These are phyloP conservation scores for Porphyrellus cyaneotinctus DNA, from an alignment of 768 basidiomycete genomes.

Conservation along the genomic window DNA sequence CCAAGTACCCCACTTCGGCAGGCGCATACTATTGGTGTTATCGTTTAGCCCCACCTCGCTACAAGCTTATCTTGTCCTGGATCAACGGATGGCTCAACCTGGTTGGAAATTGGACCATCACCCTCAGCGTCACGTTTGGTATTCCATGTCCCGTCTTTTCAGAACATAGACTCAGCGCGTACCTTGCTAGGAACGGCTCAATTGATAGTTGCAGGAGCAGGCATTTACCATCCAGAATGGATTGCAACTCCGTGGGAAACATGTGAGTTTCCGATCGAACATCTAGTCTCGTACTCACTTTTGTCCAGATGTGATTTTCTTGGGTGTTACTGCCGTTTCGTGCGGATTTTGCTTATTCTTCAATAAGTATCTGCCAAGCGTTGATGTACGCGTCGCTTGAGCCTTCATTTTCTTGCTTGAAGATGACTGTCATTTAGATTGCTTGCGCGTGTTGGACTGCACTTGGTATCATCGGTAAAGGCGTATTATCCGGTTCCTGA, in stretches of 20 bases:
- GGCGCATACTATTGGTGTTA: conserved; percentile 69
- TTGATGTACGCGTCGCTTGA: conserved; percentile 40
- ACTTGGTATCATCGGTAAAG: conserved; percentile 48
- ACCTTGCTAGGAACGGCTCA: conserved; percentile 49
- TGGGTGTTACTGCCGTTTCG: conserved; percentile 46
- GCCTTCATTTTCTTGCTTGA: not conserved
- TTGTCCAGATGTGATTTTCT: conserved; percentile 48
- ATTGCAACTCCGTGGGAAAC: conserved; percentile 57
- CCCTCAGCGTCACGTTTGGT: conserved; percentile 64
- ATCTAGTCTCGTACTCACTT: not conserved
- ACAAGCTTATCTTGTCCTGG: conserved; percentile 53
- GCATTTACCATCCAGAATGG: conserved; percentile 58
- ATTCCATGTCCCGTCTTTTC: not conserved
- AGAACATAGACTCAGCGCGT: not conserved
- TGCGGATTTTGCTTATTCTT: conserved; percentile 53
- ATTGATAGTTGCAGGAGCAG: conserved; percentile 53
- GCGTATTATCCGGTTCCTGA: not conserved
- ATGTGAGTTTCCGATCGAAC: conserved; percentile 32
- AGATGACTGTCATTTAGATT: conserved; percentile 34
- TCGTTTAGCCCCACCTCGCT: conserved; percentile 50
- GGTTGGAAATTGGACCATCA: conserved; percentile 66
- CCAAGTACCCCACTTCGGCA: conserved; percentile 58
- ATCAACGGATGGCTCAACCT: conserved; percentile 67
- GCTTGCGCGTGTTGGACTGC: conserved; percentile 62
- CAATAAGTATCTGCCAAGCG: conserved; percentile 45